Conservation (phyloP, 768 basidiomycete genomes). For the Tricholoma flavovirens region DNA sequence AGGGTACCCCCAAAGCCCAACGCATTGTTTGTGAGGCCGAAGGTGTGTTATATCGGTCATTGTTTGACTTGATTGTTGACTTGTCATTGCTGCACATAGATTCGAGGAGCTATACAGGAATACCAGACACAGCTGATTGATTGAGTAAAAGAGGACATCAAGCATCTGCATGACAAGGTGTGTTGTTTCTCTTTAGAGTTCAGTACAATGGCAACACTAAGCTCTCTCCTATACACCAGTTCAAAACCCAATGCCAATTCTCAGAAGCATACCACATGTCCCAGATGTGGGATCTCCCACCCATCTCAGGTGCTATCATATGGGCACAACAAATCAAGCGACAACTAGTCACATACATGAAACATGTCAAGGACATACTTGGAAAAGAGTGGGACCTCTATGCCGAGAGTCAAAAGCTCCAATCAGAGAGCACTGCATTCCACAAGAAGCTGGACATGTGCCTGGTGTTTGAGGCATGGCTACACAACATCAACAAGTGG, state of each 20-base stretch:
- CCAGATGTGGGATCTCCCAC: constrained; percentile 95
- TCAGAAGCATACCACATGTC: constrained; percentile 98
- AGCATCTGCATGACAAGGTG: constrained; percentile 88
- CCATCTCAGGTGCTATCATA: constrained; percentile 96
- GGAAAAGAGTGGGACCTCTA: constrained; percentile 99
- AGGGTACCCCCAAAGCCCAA: constrained; percentile 98
- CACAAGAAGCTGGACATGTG: constrained; percentile 93
- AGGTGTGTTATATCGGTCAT: constrained; percentile 46
- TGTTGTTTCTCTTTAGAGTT: not conserved
- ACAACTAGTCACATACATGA: constrained; percentile 95
- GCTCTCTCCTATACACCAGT: too few species aligned
- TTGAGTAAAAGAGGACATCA: constrained; percentile 97
- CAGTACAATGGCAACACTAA: not conserved
- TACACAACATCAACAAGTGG: constrained; percentile 89
- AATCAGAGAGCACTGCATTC: constrained; percentile 87
- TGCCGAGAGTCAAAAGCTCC: constrained; percentile 97
- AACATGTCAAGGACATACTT: constrained; percentile 95
- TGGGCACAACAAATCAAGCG: constrained; percentile 99
- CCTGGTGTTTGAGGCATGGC: constrained; percentile 94
- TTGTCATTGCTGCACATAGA: constrained; percentile 38
- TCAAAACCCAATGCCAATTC: constrained; percentile 93
- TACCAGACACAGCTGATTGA: constrained; percentile 99
- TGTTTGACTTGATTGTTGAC: not conserved
- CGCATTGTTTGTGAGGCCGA: constrained; percentile 90
- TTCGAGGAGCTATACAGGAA: constrained; percentile 97